phyloP scores from a whole-genome alignment of 768 basidiomycete genomes.

The Boletus vinaceobasis region DNA sequence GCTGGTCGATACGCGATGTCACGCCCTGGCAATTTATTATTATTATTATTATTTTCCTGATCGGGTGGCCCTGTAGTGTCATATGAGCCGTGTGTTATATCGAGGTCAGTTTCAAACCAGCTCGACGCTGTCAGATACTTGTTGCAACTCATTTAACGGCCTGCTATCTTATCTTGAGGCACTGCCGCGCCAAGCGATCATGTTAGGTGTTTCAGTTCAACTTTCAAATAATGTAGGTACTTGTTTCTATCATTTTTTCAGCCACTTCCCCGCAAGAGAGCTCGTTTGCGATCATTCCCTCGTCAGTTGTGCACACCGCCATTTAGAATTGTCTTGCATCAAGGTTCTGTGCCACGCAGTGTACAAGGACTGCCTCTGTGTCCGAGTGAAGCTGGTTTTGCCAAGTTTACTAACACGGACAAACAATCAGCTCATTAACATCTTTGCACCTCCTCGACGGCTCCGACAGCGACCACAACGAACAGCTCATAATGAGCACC shows the following conservation, averaged over 20 bases:
- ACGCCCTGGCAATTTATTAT: no score
- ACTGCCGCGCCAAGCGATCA: background rate
- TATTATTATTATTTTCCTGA: no score
- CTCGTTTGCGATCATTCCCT: background rate
- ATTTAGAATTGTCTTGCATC: background rate
- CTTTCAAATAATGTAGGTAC: background rate
- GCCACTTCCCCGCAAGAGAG: background rate
- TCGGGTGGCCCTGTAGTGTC: no score
- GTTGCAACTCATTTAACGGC: background rate
- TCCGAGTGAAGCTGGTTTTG: background rate
- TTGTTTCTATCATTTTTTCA: background rate
- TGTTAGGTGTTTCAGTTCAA: no score
- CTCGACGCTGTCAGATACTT: background rate
- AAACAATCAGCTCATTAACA: slow-evolving; percentile 12
- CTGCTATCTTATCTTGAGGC: no score
- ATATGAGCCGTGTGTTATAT: background rate
- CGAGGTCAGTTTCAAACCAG: background rate
- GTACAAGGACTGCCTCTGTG: background rate
- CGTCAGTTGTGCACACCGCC: background rate
- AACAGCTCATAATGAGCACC: slow-evolving; percentile 17
- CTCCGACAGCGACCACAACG: slow-evolving; percentile 1
- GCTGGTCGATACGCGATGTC: slow-evolving; percentile 19
- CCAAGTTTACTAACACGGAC: background rate
- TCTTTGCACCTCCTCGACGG: background rate
- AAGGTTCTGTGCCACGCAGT: background rate